These are phyloP conservation scores for Volvariella volvacea DNA, from an alignment of 1,284 basidiomycete species.

Conservation along the genomic window DNA sequence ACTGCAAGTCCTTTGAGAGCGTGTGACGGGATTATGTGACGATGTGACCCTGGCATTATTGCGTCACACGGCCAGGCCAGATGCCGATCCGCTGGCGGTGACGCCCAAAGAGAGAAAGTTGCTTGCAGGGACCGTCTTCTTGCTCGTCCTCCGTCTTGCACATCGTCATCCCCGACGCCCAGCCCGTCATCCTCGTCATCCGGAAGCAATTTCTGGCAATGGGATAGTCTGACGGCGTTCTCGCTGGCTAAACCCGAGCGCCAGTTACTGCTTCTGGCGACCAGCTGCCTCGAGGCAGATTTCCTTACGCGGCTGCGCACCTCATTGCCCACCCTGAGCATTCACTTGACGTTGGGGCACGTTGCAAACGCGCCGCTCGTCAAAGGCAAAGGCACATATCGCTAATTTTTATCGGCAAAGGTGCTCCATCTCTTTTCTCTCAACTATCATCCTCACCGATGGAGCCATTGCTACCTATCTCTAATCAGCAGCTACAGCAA, in stretches of 20 bases:
- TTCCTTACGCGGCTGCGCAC: slow-evolving; percentile 41
- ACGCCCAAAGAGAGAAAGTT: too few relatives aligned
- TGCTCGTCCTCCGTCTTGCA: not conserved
- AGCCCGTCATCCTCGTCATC: not conserved
- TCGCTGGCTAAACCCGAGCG: not conserved
- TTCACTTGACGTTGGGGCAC: slow-evolving; percentile 32
- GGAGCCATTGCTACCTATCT: slow-evolving; percentile 13
- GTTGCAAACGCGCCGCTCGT: slow-evolving; percentile 39
- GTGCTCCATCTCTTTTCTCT: slow-evolving; percentile 13
- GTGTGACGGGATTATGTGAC: too few relatives aligned
- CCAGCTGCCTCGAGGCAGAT: slow-evolving; percentile 36
- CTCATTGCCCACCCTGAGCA: slow-evolving; percentile 37
- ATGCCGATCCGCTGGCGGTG: too few relatives aligned
- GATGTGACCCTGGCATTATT: too few relatives aligned
- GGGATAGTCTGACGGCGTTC: not conserved
- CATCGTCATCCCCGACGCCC: not conserved
- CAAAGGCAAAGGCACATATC: slow-evolving; percentile 21
- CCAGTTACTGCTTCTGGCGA: not conserved
- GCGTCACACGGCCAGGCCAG: too few relatives aligned
- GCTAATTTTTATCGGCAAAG: too few relatives aligned
- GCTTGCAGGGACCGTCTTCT: too few relatives aligned
- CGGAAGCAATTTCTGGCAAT: not conserved
- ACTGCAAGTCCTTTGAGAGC: too few relatives aligned
- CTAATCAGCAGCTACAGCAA: slow-evolving; percentile 57
- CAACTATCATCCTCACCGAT: slow-evolving; percentile 13